Percentiles rank a stretch among this genome's conserved stretches.
Conservation (phyloP, 208 protist genomes). For the Trypanosoma caninum region DNA sequence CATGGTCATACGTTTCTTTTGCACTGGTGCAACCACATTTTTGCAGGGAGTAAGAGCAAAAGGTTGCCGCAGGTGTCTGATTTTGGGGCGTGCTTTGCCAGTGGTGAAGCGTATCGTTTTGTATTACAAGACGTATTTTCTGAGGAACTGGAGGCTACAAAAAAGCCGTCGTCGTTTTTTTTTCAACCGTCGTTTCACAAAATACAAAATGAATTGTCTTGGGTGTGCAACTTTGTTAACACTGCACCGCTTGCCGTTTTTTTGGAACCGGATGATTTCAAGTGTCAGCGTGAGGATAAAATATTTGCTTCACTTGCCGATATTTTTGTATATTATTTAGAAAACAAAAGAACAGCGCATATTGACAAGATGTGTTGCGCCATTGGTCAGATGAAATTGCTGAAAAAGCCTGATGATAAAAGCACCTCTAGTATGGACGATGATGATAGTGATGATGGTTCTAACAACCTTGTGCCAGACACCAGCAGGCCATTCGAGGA, state of each 20-base stretch:
- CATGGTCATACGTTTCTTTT: conserved; percentile 32
- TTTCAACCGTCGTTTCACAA: not conserved
- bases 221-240: conserved; percentile 41
- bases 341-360: not conserved
- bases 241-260: conserved; percentile 36
- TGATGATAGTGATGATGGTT: not conserved
- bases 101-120: conserved; percentile 52
- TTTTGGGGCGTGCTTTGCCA: conserved; percentile 64
- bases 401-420: not conserved
- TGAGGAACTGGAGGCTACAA: conserved; percentile 3
- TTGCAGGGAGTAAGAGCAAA: conserved; percentile 11
- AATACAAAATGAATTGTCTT: conserved; percentile 37
- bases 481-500: conserved; percentile 3
- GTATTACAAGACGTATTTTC: conserved; percentile 61
- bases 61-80: conserved; percentile 26
- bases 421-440: not conserved
- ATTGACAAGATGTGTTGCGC: not conserved
- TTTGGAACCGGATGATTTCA: conserved; percentile 58
- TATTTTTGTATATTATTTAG: conserved; percentile 18
- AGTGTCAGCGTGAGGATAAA: conserved; percentile 59
- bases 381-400: not conserved
- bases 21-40: conserved; percentile 63
- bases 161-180: not conserved
- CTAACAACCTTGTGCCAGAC: not conserved
- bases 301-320: conserved; percentile 36